These are phyloP conservation scores for Luffa aegyptiaca DNA, from an alignment of 306 rosid species.

Conservation along the genomic window DNA sequence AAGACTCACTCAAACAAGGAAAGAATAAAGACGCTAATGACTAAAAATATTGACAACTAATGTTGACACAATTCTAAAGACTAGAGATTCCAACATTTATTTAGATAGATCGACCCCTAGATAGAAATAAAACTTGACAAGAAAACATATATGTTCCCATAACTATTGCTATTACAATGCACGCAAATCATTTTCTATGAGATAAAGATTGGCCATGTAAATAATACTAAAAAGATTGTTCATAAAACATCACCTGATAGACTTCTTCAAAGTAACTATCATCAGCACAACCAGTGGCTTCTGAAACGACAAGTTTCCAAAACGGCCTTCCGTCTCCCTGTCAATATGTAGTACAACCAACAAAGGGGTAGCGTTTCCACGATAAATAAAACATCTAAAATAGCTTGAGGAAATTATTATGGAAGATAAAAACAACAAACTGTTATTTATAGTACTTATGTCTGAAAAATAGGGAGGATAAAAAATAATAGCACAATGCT, in stretches of 20 bases:
- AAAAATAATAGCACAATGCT: not conserved
- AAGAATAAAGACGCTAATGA: too few relatives aligned
- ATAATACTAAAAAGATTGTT: not conserved
- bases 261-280: slow-evolving; percentile 76
- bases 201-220: not conserved
- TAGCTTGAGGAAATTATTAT: not conserved
- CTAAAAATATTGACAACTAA: too few relatives aligned
- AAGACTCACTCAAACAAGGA: too few relatives aligned
- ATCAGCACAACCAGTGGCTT: slow-evolving; percentile 82
- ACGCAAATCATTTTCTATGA: not conserved
- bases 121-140: too few relatives aligned
- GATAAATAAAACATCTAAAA: not conserved
- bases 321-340: slow-evolving; percentile 99
- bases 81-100: too few relatives aligned
- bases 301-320: slow-evolving; percentile 90
- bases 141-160: not conserved
- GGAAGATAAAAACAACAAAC: not conserved
- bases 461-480: not conserved
- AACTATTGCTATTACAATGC: not conserved
- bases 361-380: not conserved
- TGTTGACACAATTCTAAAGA: too few relatives aligned
- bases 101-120: too few relatives aligned
- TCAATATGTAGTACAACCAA: slow-evolving; percentile 6
- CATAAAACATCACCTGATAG: slow-evolving; percentile 47
- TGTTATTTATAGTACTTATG: not conserved